These are phyloP conservation scores for Gymnopilus junonius DNA, from an alignment of 768 basidiomycete species.

Conservation along the genomic window DNA sequence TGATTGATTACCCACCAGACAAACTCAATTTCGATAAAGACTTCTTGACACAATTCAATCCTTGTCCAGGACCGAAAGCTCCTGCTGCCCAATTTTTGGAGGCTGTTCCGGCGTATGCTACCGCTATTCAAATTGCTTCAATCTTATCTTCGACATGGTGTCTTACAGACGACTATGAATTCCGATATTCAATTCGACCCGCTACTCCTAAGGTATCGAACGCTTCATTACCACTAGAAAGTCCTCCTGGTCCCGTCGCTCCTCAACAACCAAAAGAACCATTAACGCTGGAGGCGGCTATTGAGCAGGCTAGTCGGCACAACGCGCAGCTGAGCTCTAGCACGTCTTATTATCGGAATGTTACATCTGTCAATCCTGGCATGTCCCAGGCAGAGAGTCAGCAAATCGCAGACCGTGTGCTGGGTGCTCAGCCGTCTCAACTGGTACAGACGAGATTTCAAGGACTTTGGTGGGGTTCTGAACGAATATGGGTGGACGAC, in stretches of 20 bases:
- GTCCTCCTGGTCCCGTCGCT: conserved; percentile 16
- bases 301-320: conserved; percentile 49
- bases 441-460: conserved; percentile 65
- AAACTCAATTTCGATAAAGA: conserved; percentile 47
- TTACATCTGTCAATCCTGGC: conserved; percentile 20
- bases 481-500: conserved; percentile 87
- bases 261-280: conserved; percentile 26
- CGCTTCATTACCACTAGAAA: conserved; percentile 16
- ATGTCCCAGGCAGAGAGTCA: conserved; percentile 28
- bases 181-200: conserved; percentile 50
- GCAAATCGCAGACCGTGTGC: conserved; percentile 26
- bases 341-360: conserved; percentile 20
- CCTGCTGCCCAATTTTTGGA: conserved; percentile 46
- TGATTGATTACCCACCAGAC: conserved; percentile 48
- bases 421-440: conserved; percentile 17
- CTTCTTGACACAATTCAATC: conserved; percentile 54
- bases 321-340: conserved; percentile 28
- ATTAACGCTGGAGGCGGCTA: conserved; percentile 41
- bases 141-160: conserved; percentile 68
- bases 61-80: conserved; percentile 37
- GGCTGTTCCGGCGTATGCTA: conserved; percentile 64
- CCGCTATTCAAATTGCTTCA: conserved; percentile 75
- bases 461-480: conserved; percentile 89
- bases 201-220: conserved; percentile 12
- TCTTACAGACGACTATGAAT: conserved; percentile 75